These are phyloP conservation scores for Hypoxylon cercidicola DNA, from an alignment of 495 filamentous ascomycete species.

Conservation along the genomic window DNA sequence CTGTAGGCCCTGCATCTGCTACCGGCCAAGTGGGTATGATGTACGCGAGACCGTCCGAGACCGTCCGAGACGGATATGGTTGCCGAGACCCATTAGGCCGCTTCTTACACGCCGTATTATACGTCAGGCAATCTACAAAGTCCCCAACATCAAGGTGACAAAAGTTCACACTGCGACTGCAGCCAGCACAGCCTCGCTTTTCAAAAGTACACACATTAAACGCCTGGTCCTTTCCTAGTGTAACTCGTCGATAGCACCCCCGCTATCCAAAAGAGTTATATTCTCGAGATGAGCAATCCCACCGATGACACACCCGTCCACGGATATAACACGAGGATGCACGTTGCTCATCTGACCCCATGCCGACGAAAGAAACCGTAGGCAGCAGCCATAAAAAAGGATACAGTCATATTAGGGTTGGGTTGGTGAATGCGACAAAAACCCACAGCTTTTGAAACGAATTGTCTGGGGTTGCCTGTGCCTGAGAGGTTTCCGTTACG, in stretches of 20 bases:
- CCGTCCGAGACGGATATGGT: slow-evolving; percentile 19
- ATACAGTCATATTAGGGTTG: background rate
- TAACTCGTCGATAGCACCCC: slow-evolving; percentile 22
- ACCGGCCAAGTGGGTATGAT: slow-evolving; percentile 30
- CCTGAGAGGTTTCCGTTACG: slow-evolving; percentile 6
- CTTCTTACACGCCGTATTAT: slow-evolving; percentile 17
- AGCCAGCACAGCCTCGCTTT: slow-evolving; percentile 19
- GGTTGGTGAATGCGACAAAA: background rate
- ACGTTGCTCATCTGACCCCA: too few species aligned
- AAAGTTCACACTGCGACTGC: background rate
- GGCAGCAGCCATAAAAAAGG: slow-evolving; percentile 2
- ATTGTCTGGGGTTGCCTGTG: background rate
- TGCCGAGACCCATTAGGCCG: slow-evolving; percentile 26
- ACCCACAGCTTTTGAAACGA: background rate
- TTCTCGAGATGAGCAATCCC: slow-evolving; percentile 34
- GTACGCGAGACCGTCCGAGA: slow-evolving; percentile 11
- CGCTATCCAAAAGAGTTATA: slow-evolving; percentile 12
- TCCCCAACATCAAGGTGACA: slow-evolving; percentile 3
- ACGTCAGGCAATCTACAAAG: slow-evolving; percentile 14
- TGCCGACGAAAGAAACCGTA: background rate
- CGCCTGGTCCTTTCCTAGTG: slow-evolving; percentile 3
- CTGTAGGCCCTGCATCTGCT: slow-evolving; percentile 17
- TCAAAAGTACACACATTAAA: slow-evolving; percentile 17
- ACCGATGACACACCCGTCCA: background rate
- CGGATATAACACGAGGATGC: background rate